Base-by-base conservation (phyloP, 2,329 filamentous ascomycete species). In the Penicillium sp. region DNA sequence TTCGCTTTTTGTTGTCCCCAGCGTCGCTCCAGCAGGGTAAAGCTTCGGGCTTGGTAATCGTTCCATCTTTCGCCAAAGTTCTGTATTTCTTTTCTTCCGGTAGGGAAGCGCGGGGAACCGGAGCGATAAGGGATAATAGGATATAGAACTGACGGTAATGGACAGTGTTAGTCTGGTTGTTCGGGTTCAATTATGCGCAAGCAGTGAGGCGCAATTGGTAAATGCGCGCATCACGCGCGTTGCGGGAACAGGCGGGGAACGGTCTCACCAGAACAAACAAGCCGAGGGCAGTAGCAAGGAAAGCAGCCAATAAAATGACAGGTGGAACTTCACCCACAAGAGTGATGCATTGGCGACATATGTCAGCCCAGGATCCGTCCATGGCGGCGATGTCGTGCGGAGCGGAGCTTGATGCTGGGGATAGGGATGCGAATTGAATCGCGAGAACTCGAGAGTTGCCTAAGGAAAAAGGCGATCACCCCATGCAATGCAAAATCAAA, bases 1-100 rank as follows among this genome's bases (percentile, higher is more conserved):
- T 75, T 68, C 79, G 83, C 70, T 83, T 84, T 73, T 84, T 85
- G 48, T 81, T 82, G 31, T 87, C 82, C 84, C 87, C 88, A 71
- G 82, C 81, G 73, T 97, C 91, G 71, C 90, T 86, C 93, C 93
- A 98, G 79, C 90, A 96, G 11, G 93, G 90, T 27, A 97, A 73
- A 24, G 79, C 80, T 63, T 85, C 82, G 7, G 70, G 76, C 44
- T 76, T 72, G 59, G 79, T 85, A 49, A 79, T 77, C 13, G 79
- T 79, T 50, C 89, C 88, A 65, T 88, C 81, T 41, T 87, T 82
- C 37, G 86, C 79, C 41, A 91, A 88, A 4, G 91, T 96, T 48
- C 86, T 83, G 79, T 93, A 99, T 37, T 83, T 86, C 79, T 95
- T 96, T 74, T 99, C 95, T 31, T 90, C 91, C 4, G 84, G 81